phyloP scores from a whole-genome alignment of 257 asterid genomes.

The Henckelia pumila region DNA sequence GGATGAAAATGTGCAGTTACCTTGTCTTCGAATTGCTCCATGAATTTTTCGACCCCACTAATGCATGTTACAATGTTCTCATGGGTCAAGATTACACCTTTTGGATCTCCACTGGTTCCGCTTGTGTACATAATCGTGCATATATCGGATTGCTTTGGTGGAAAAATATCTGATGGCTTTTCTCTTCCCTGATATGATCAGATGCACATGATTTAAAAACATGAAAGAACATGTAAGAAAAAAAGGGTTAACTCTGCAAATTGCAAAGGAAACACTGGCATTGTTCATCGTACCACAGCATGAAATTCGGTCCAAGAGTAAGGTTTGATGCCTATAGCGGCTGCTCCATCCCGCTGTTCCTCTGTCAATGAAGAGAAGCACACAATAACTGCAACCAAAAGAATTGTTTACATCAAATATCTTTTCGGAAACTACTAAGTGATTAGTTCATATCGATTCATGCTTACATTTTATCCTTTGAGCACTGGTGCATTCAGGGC shows the following conservation, averaged over 20 bases:
- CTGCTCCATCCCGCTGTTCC: conserved; percentile 53
- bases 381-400: conserved; percentile 60
- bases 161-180: conserved; percentile 48
- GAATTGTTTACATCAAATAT: conserved; percentile 19
- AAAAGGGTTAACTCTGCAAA: not conserved
- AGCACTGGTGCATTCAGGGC: conserved; percentile 72
- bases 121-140: conserved; percentile 97
- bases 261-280: no score
- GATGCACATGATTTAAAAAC: conserved; percentile 13
- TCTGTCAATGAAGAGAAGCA: conserved; percentile 69
- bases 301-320: conserved; percentile 77
- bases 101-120: conserved; percentile 95
- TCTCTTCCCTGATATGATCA: conserved; percentile 61
- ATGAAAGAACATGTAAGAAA: not conserved
- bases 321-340: conserved; percentile 47
- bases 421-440: not conserved
- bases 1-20: conserved; percentile 29
- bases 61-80: conserved; percentile 61
- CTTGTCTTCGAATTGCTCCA: conserved; percentile 95
- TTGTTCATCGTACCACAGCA: conserved; percentile 38
- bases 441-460: conserved; percentile 1
- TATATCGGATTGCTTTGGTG: conserved; percentile 57
- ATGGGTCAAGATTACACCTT: conserved; percentile 92
- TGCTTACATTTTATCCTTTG: conserved; percentile 66
- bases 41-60: conserved; percentile 72